Base-by-base conservation (phyloP, 129 eudicot genomes). In the Tagetes patula region DNA sequence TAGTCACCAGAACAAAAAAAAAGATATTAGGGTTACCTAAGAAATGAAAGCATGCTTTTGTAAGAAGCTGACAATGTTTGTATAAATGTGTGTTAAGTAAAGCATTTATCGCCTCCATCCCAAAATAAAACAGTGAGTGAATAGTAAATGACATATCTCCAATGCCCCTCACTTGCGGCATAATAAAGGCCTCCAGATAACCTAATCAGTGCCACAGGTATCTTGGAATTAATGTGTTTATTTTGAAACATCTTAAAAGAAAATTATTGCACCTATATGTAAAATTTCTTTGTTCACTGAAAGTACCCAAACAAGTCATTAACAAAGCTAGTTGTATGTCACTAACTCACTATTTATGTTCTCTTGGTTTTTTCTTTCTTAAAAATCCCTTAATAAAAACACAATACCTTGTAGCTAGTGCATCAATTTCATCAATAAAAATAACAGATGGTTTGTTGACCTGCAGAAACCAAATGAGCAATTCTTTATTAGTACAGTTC, bases 401-500 rank as follows among this genome's bases (percentile, higher is more conserved):
- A 45, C 37, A 67, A 68, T 82, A 89, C 98, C 96, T 85, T 78
- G 98, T 84, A 43, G 88, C 96, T 47, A 93, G 81, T 50, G 98
- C 98, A 86, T 93, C 98, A 75, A 89, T 93, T 83, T 93, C 98
- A 69, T 93, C 98, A 46, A 93, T 89, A 75, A 89, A 89, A 48
- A 93, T 88, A 63, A 93, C 98, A 0, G 92, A 89, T 58, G 98
- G 98, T 76, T 81, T 92, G 78, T 92, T 92, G 39, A 87, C 95
- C 97, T 89, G 89, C 77, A 74, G 71, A 78, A 74, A 36, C 66
- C 65, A 55, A 62, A 63, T 43, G 31, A 71, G 52, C 61, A 65
- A 69, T 27, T 56, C 49, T 65, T 71, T 42, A 70, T 71, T 34
- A 78, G 72, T 49, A 49, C 58, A 70, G 31, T 47, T 77, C 43